A percentile compares a stretch with the other conserved stretches of the same genome.
phyloP scores from a whole-genome alignment of 2,329 filamentous ascomycete genomes.

The Monosporascus sp. region DNA sequence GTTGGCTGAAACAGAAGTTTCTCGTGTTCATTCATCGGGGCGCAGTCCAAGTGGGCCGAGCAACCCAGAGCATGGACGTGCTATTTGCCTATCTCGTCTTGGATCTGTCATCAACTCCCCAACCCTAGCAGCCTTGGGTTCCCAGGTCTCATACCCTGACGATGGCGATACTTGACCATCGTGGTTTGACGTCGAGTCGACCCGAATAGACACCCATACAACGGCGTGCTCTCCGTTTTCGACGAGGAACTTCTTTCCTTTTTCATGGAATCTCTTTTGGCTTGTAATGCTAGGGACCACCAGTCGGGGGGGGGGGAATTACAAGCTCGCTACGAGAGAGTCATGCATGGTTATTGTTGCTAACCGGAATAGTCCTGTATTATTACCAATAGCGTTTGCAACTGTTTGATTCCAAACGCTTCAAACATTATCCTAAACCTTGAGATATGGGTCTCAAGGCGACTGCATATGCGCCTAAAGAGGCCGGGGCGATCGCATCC shows the following conservation, averaged over 20 bases:
- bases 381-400: too few relatives aligned
- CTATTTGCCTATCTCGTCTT: conserved; percentile 9
- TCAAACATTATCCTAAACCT: too few relatives aligned
- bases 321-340: too few relatives aligned
- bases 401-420: too few relatives aligned
- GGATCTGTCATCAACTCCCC: background rate
- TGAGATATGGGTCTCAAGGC: background rate
- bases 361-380: too few relatives aligned
- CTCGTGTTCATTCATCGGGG: conserved; percentile 40
- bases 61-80: conserved; percentile 16
- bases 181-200: background rate
- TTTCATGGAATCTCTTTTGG: background rate
- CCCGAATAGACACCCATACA: background rate
- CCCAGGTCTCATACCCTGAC: background rate
- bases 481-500: background rate
- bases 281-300: too few relatives aligned
- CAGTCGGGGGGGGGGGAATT: too few relatives aligned
- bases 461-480: background rate
- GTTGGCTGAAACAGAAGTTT: conserved; percentile 38
- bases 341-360: too few relatives aligned
- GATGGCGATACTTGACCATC: background rate
- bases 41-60: conserved; percentile 19
- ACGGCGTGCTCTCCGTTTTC: background rate
- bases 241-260: background rate
- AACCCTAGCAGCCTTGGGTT: background rate